Percentiles rank a stretch among this genome's conserved stretches.
phyloP scores from a whole-genome alignment of 441 rosid species.

The Pelargonium myrrhifolium region DNA sequence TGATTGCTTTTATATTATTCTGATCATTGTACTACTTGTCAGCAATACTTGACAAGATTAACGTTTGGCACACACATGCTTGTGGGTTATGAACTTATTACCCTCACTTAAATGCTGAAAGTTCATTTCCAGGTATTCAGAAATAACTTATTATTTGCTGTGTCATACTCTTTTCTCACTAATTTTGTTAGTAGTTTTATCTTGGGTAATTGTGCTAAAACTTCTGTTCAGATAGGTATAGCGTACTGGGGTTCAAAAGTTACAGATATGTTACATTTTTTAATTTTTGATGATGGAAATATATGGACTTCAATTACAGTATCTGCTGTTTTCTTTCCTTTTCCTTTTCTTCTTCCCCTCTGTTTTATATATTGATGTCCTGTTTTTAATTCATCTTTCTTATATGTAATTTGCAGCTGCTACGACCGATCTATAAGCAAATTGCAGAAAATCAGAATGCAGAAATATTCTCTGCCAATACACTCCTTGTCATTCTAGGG shows the following conservation, averaged over 20 bases:
- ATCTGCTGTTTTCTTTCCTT: neutral
- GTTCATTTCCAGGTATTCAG: neutral
- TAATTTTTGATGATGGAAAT: neutral
- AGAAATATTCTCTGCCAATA: slow-evolving; percentile 96
- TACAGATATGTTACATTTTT: neutral
- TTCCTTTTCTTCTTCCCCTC: neutral
- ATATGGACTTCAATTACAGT: neutral
- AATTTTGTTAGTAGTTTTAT: neutral
- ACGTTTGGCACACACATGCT: neutral
- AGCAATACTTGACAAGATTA: neutral
- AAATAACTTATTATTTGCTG: slow-evolving; percentile 1
- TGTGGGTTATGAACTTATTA: neutral
- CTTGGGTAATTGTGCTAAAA: neutral
- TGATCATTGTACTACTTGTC: neutral
- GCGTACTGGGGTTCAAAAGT: neutral
- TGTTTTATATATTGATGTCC: neutral
- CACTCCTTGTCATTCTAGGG: slow-evolving; percentile 93
- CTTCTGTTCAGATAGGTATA: neutral
- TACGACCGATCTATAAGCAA: slow-evolving; percentile 95
- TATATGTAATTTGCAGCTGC: slow-evolving; percentile 55
- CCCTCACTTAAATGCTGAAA: neutral
- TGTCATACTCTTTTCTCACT: neutral
- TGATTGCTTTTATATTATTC: neutral
- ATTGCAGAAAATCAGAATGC: slow-evolving; percentile 98
- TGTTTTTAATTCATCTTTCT: slow-evolving; percentile 2